Evolutionary conservation across 2,329 filamentous ascomycete species (phyloP), one percentile per base, ranked within the genome.

Genomic region (Talaromyces rugulosus): DNA sequence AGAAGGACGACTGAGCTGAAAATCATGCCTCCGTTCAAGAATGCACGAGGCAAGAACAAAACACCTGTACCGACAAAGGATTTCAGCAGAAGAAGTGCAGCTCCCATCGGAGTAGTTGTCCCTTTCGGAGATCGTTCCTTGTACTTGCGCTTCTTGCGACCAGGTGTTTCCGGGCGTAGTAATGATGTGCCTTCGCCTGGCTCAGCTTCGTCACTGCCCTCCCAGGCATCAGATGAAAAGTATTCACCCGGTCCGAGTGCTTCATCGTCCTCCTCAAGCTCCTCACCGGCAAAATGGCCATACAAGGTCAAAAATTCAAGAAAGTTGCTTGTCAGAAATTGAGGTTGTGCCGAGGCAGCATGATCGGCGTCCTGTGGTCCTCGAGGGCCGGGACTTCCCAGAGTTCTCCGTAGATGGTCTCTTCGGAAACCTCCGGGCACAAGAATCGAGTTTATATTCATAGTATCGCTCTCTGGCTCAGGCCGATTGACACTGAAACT

Each of bases 251-350:
- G 91, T 5, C 84, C 87, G 14, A 96, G 81, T 1, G 88, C 91
- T 75, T 98, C 94, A 69, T 98, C 95, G 69, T 98, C 95, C 76
- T 99, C 95, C 74, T 97, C 93, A 12, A 99, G 84, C 72, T 96
- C 90, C 76, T 99, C 95, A 77, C 95, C 95, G 1, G 95, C 95
- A 74, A 99, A 99, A 78, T 99, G 95, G 4, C 95, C 95, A 69
- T 97, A 99, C 33, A 99, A 84, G 7, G 91, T 93, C 57, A 99
- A 75, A 70, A 99, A 99, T 74, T 99, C 96, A 63, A 99, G 85
- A 73, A 99, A 99, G 76, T 90, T 99, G 67, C 85, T 92, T 0
- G 95, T 97, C 62, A 96, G 87, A 34, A 96, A 81, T 64, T 86
- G 86, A 42, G 85, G 85, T 60, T 82, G 81, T 55, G 76, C 69